Base-by-base conservation (phyloP, 2,329 filamentous ascomycete species). In the Paecilomyces formosus region DNA sequence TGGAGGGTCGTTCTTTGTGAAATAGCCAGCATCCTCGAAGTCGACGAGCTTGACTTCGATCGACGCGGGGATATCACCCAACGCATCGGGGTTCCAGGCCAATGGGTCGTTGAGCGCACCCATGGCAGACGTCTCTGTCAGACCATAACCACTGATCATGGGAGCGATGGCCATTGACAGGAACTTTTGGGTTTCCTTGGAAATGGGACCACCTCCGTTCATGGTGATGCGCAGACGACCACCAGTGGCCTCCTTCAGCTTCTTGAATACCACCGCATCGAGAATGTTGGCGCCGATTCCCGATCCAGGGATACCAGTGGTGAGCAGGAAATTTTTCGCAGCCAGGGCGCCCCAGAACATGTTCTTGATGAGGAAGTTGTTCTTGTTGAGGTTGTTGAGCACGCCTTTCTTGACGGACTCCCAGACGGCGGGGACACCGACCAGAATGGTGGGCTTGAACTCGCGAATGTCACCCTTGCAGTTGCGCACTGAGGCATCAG, bases 361-460 rank as follows among this genome's bases (percentile, higher is more conserved):
- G 67, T 87, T 86, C 75, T 82, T 87, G 59, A 88, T 82, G 50
- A 97, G 59, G n/a, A 82, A 74, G 68, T 86, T 87, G 61, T 88
- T 83, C 59, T 82, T 79, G 70, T 89, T 88, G 60, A 97, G 87
- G 75, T 92, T 91, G 67, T 80, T 77, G 63, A 93, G 80, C 68
- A 99, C 89, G 57, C 94, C 94, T 81, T 99, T 99, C 81, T 92
- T 93, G 68, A 99, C 88, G 1, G 90, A 92, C 78, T 99, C 94
- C 92, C 93, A 99, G 31, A 99, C 88, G 59, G 95, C 92, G 1
- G 94, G 94, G 2, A 99, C 94, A 73, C 94, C 94, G 45, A 97
- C 89, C 72, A 99, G 84, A 70, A 97, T 84, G 1, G 92, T 95
- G 0, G 94, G 94, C 66, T 84, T 84, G 72, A 97, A 88, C 70